Base-by-base conservation (phyloP, 2,329 filamentous ascomycete species). In the Basipetospora chlamydospora region DNA sequence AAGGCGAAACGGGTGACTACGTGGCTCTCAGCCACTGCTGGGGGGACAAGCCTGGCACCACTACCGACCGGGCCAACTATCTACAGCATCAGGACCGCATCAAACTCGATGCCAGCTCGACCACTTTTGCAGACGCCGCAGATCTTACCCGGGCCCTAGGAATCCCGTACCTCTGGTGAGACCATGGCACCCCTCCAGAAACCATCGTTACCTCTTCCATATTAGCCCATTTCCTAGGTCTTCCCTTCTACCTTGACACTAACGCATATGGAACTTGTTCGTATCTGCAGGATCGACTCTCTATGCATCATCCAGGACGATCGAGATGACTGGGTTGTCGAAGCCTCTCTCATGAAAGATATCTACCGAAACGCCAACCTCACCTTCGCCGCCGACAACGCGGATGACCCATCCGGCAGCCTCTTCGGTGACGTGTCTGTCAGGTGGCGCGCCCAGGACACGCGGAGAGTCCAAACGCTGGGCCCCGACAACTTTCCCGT, bases 221-320 rank as follows among this genome's bases (percentile, higher is more conserved):
- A 28, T 28, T 13, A n/a, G 3, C 4, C 28, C 12, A 26, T 26
- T 28, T 5, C 13, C 13, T 8, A 28, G 3, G 6, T 30, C 8
- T 15, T 15, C 4, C 9, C 10, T 30, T 4, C 15, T 16, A 6
- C 7, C 6, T 10, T 30, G 15, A 15, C 28, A 17, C n/a, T 12
- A 15, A 11, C 11, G 16, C 28, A 16, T 7, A 30, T 13, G 11
- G 11, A 15, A 11, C 26, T 29, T 13, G 10, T 8, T 33, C 21
- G 30, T 9, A 33, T 33, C 12, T 33, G 3, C 47, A n/a, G n/a
- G n/a, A n/a, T n/a, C n/a, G n/a, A n/a, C n/a, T n/a, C n/a, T n/a
- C n/a, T n/a, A n/a, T n/a, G 45, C 37, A 47, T 48, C 11, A 26
- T 45, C 6, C 44, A 46, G 7, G 41, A 47, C 13, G 39, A 38